Conservation (phyloP, 2,329 filamentous ascomycete genomes). For the Hypoxylon sp. region DNA sequence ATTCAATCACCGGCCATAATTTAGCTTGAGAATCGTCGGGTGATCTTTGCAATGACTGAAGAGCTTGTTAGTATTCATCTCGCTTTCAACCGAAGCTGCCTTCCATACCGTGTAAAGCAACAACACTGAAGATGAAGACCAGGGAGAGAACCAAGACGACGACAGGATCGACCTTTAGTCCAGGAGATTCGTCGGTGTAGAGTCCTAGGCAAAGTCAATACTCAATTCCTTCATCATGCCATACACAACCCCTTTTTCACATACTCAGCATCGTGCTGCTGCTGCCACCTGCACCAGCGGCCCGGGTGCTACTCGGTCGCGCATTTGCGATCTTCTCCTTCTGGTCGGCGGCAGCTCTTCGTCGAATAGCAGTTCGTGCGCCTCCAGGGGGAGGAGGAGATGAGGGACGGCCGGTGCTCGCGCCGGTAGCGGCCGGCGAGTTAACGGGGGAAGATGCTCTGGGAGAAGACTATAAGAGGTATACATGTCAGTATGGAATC, state of each 20-base stretch:
- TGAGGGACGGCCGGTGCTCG: conserved; percentile 80
- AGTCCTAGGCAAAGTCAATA: conserved; percentile 71
- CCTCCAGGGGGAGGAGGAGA: conserved; percentile 93
- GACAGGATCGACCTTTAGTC: conserved; percentile 97
- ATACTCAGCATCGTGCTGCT: conserved; percentile 98
- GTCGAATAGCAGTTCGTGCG: conserved; percentile 93
- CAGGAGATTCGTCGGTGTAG: conserved; percentile 98
- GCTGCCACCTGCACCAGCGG: conserved; percentile 94
- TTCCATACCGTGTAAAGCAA: conserved; percentile 94
- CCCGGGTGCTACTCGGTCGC: conserved; percentile 90
- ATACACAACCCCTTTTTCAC: conserved; percentile 56
- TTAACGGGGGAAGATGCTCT: conserved; percentile 72
- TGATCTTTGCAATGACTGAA: conserved; percentile 94
- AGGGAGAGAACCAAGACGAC: conserved; percentile 96
- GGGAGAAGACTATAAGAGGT: conserved; percentile 67
- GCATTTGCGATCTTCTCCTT: conserved; percentile 98
- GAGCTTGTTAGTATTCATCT: conserved; percentile 44
- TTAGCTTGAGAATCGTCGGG: conserved; percentile 84
- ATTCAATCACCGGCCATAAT: conserved; percentile 31
- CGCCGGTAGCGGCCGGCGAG: conserved; percentile 73
- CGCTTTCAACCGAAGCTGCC: neutral
- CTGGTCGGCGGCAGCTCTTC: conserved; percentile 95
- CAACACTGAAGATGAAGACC: conserved; percentile 99
- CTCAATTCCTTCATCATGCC: neutral
- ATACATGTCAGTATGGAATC: conserved; percentile 28